Evolutionary conservation across 306 rosid genomes (phyloP), one percentile per base, ranked within the genome.

Genomic region (Cucurbita maxima): DNA sequence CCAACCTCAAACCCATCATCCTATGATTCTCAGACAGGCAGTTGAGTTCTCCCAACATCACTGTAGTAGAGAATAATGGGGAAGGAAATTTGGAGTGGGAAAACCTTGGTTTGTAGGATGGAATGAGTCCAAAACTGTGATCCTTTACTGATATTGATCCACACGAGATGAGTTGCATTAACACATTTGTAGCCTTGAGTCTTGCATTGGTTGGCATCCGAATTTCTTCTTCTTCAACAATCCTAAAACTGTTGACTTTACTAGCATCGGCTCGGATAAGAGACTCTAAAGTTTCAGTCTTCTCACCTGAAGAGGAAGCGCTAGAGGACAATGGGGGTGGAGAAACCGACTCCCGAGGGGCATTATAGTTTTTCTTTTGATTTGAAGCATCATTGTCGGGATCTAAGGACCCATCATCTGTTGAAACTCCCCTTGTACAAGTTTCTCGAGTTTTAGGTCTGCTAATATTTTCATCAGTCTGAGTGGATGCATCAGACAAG

Each of bases 111-210:
- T 87, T 92, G 78, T 92, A 88, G 43, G 91, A 81, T 44, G 96
- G 96, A 84, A 88, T 79, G 22, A 93, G 84, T 58, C 90, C 96
- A 76, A 93, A 77, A 80, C 89, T 87, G 16, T 87, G 91, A 78
- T 86, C 92, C 81, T 90, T 93, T 75, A 93, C 96, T 3, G 96
- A 86, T 69, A 90, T 82, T 30, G 98, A 93, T 45, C 98, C 98
- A 13, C 98, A 93, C 0, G 98, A 90, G 77, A 93, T 93, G 69
- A 93, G 82, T 76, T 93, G 98, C 96, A 93, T 84, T 71, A 93
- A 80, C 74, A 88, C 77, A 82, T 83, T 87, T 41, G 89, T 82
- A 71, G 89, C 87, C 84, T 90, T 93, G 58, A 86, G 58, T 81
- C 93, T 87, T 67, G 91, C 77, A 58, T 80, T 81, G 79, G 76